Conservation (phyloP, 371 early-diverging fungal species). For the Chytridium lagenaria region DNA sequence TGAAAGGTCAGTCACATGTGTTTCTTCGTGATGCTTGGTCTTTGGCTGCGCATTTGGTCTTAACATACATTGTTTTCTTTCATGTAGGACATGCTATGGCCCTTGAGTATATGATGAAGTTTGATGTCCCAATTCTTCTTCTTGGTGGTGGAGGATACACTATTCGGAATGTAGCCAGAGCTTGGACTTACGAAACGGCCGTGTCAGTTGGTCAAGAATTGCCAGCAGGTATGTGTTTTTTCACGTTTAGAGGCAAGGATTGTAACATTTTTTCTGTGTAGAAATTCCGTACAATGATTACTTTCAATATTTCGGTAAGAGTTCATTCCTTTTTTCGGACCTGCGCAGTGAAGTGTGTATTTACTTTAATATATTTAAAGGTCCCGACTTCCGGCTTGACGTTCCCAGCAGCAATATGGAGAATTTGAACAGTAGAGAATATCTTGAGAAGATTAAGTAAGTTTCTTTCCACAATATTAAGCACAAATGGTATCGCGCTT, state of each 20-base stretch:
- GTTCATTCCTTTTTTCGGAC: neutral
- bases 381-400: constrained; percentile 92
- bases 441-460: constrained; percentile 86
- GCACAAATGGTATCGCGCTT: too few relatives aligned
- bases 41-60: neutral
- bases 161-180: constrained; percentile 96
- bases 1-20: constrained; percentile 67
- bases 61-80: too few relatives aligned
- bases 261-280: constrained; percentile 18
- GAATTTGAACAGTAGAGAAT: constrained; percentile 89
- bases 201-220: constrained; percentile 83
- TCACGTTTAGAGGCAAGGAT: neutral
- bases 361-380: too few relatives aligned
- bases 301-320: constrained; percentile 54
- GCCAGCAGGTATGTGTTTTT: constrained; percentile 49
- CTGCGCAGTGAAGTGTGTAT: too few relatives aligned
- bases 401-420: constrained; percentile 97
- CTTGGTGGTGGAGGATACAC: constrained; percentile 99
- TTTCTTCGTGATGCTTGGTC: constrained; percentile 20
- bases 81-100: constrained; percentile 85
- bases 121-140: constrained; percentile 92
- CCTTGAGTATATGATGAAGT: constrained; percentile 90
- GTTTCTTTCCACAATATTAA: too few relatives aligned
- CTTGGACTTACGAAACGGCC: constrained; percentile 99
- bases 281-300: constrained; percentile 95